These are phyloP conservation scores for Calonectria pauciramosa DNA, from an alignment of 2,329 filamentous ascomycete species.

Conservation along the genomic window DNA sequence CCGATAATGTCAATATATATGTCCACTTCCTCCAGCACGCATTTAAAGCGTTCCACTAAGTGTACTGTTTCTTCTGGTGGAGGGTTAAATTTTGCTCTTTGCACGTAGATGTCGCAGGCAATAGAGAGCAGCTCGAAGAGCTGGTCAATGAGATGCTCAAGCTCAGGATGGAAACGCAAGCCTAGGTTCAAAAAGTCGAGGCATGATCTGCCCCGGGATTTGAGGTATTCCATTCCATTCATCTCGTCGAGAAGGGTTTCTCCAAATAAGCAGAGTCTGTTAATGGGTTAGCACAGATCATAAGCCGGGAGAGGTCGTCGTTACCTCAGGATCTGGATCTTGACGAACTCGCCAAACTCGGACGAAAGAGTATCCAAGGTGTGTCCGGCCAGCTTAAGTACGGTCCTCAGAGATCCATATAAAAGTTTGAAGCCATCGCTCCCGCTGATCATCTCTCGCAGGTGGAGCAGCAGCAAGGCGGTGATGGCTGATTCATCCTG, in stretches of 20 bases:
- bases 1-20: conserved; percentile 37
- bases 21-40: conserved; percentile 32
- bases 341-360: conserved; percentile 34
- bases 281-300: accelerated
- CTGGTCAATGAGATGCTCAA: conserved; percentile 31
- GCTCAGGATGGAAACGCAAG: conserved; percentile 37
- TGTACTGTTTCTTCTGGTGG: conserved; percentile 30
- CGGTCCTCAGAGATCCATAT: conserved; percentile 34
- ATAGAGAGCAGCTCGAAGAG: conserved; percentile 34
- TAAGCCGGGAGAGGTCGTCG: background rate
- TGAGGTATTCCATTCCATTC: conserved; percentile 39
- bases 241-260: conserved; percentile 38
- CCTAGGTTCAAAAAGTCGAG: conserved; percentile 41
- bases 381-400: conserved; percentile 31
- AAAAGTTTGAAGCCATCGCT: conserved; percentile 40
- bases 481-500: conserved; percentile 40
- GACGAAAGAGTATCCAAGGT: conserved; percentile 12
- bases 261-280: conserved; percentile 37
- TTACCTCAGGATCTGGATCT: conserved; percentile 39
- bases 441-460: conserved; percentile 41
- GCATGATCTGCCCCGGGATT: conserved; percentile 35
- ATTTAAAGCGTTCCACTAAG: conserved; percentile 35
- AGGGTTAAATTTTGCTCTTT: conserved; percentile 36
- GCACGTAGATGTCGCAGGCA: conserved; percentile 40
- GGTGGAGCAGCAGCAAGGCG: conserved; percentile 34